phyloP scores from a whole-genome alignment of 768 basidiomycete species.

The Rhodotorula graminis region DNA sequence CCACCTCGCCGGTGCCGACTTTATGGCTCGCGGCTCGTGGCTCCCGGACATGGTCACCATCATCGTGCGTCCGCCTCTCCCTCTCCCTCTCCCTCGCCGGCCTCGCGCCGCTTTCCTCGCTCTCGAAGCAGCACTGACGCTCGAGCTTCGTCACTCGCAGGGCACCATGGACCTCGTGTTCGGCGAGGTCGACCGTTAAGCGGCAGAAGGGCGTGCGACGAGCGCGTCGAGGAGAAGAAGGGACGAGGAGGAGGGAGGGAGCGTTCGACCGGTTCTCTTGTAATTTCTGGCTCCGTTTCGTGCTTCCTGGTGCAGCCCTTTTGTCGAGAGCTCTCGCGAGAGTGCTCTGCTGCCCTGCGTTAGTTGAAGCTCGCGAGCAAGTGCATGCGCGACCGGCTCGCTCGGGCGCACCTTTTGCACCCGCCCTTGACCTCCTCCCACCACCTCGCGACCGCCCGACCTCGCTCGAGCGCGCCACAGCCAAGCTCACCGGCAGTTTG shows the following conservation, averaged over 20 bases:
- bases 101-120: not conserved
- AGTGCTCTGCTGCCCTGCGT: no score
- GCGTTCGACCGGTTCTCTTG: not conserved
- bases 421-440: no score
- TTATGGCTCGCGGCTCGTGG: constrained; percentile 88
- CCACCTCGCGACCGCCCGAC: no score
- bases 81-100: not conserved
- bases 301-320: no score
- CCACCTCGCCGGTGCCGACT: constrained; percentile 89
- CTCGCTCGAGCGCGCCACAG: no score
- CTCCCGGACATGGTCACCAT: constrained; percentile 16
- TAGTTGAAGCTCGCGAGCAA: no score
- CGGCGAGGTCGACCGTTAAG: constrained; percentile 41
- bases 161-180: constrained; percentile 63
- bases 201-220: no score
- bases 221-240: not conserved
- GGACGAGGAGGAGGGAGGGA: not conserved
- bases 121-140: not conserved
- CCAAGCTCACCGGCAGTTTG: no score
- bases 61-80: not conserved
- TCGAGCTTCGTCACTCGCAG: constrained; percentile 50
- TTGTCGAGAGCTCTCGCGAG: no score
- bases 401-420: no score
- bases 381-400: no score
- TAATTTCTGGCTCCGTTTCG: not conserved